Conservation (phyloP, 768 basidiomycete genomes). For the Hygrocybe punicea region DNA sequence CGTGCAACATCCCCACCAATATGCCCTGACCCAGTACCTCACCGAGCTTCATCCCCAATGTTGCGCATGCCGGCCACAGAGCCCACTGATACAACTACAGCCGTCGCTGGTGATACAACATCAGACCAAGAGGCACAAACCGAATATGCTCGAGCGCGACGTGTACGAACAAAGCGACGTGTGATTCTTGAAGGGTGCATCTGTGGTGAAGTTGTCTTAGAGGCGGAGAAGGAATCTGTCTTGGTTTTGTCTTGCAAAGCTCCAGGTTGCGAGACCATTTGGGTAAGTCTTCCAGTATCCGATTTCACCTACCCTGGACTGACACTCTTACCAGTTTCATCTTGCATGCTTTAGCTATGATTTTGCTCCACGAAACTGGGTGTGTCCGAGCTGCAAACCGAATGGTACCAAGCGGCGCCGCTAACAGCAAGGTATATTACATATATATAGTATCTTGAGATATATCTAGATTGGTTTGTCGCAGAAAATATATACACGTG, state of each 20-base stretch:
- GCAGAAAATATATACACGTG: too few species aligned
- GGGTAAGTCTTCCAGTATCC: not conserved
- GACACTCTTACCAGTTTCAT: not conserved
- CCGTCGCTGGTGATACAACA: not conserved
- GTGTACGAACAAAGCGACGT: not conserved
- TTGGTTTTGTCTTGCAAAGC: not conserved
- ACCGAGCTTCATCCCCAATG: too few species aligned
- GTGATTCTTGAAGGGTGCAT: not conserved
- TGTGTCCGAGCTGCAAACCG: not conserved
- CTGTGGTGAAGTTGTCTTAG: not conserved
- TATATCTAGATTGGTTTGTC: too few species aligned
- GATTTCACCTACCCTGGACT: not conserved
- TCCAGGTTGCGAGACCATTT: not conserved
- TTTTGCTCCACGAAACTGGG: not conserved
- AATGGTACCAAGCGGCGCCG: too few species aligned
- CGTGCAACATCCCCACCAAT: not conserved
- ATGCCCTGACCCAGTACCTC: too few species aligned
- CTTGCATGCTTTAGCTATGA: not conserved
- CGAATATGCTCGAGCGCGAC: too few species aligned
- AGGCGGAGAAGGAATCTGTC: not conserved
- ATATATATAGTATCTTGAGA: too few species aligned
- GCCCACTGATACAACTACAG: not conserved
- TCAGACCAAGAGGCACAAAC: not conserved
- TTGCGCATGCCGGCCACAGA: not conserved
- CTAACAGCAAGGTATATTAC: too few species aligned